Base-by-base conservation (phyloP, 1,139 yeast species). In the Magnusiomyces tetraspermus region DNA sequence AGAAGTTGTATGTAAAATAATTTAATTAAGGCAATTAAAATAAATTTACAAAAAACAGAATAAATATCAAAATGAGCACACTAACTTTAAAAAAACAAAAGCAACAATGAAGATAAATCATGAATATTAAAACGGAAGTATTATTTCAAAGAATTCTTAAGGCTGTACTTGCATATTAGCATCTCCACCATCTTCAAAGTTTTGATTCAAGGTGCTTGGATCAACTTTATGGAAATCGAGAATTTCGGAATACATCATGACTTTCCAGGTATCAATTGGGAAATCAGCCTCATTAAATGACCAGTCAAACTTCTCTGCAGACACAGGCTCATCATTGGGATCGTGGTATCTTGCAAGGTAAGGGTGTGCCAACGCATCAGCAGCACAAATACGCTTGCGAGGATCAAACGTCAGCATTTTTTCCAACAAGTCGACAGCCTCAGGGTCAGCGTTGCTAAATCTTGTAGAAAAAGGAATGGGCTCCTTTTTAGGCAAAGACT, bases 201-300 rank as follows among this genome's bases (percentile, higher is more conserved):
- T 10, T 10, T 43, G 36, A 3, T 41, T 13, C 10, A 50, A n/a
- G 10, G 52, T 46, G 4, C 22, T 19, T 21, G 57, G 36, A 50
- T 79, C 86, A 53, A 81, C 83, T 66, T 85, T 88, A 71, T 92
- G 98, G 77, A 90, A 92, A 68, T 90, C 97, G 60, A 92, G 76
- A 58, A 92, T 92, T 71, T 92, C 98, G 51, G 95, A 85, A 71
- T 92, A 92, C 96, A 92, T 92, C 98, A 92, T 92, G 30, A 90
- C 96, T 71, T 96, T 82, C 98, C 98, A 92, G 13, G 96, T 88
- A 65, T 92, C 97, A 23, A 92, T 95, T 1, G 98, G 97, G 63
- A 92, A 76, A 70, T 92, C 98, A 0, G 97, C 97, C 64, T 94
- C 97, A 68, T 92, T 92, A 70, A 92, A 92, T 64, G 95, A 85